A percentile compares a stretch with the other conserved stretches of the same genome.
Conservation (phyloP, 495 filamentous ascomycete species). For the Apodospora peruviana region DNA sequence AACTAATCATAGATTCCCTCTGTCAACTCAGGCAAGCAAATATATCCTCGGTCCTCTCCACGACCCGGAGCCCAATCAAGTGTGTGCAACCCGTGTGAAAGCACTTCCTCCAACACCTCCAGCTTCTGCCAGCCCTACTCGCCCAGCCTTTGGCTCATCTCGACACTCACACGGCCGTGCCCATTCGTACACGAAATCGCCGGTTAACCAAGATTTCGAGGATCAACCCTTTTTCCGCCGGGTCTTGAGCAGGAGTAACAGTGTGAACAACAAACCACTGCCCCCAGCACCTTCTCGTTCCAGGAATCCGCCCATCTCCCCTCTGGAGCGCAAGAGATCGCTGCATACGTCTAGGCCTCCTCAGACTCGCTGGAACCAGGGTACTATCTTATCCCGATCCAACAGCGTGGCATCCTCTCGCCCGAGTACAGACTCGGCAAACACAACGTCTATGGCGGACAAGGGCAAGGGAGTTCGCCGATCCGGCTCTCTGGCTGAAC, state of each 20-base stretch:
- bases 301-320: slow-evolving; percentile 3
- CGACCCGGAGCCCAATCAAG: slow-evolving; percentile 25
- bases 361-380: slow-evolving; percentile 21
- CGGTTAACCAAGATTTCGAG: slow-evolving; percentile 3
- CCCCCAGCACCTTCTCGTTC: slow-evolving; percentile 11
- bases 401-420: slow-evolving; percentile 20
- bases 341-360: slow-evolving; percentile 20
- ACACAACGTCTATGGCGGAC: neutral
- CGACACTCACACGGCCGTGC: neutral
- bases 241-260: slow-evolving; percentile 16
- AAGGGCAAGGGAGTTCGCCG: slow-evolving; percentile 10
- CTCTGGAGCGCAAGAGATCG: slow-evolving; percentile 11
- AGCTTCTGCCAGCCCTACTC: slow-evolving; percentile 24
- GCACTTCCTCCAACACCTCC: slow-evolving; percentile 25
- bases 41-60: slow-evolving; percentile 53
- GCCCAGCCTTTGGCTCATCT: neutral
- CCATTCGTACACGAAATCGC: slow-evolving; percentile 3
- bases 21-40: slow-evolving; percentile 40
- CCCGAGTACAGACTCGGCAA: slow-evolving; percentile 7
- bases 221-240: slow-evolving; percentile 13
- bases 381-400: slow-evolving; percentile 20
- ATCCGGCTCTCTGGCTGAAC: slow-evolving; percentile 18
- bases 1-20: slow-evolving; percentile 1
- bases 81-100: slow-evolving; percentile 19
- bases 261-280: slow-evolving; percentile 7